phyloP scores from a whole-genome alignment of 2,329 filamentous ascomycete genomes.

The Aspergillus pseudoterreus region DNA sequence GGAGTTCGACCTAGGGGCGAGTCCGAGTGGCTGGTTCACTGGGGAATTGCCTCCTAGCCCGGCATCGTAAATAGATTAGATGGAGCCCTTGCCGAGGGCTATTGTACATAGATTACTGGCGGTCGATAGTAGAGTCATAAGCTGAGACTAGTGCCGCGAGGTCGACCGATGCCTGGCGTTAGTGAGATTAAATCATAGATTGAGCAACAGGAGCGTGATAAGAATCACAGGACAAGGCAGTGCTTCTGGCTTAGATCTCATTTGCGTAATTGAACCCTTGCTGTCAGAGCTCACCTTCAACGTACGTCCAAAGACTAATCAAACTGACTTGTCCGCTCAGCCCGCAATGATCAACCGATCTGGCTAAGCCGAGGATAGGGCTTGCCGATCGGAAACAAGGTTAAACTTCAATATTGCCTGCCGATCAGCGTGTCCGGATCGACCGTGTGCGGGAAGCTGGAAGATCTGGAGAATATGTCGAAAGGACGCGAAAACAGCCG shows the following conservation, averaged over 20 bases:
- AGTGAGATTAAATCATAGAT: too few species aligned
- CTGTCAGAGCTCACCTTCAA: too few species aligned
- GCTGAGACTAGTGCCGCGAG: too few species aligned
- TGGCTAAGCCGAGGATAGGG: not conserved
- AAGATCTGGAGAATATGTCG: not conserved
- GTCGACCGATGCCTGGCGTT: too few species aligned
- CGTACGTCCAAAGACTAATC: too few species aligned
- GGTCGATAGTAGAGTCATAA: too few species aligned
- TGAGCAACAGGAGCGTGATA: too few species aligned
- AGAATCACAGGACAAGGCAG: too few species aligned
- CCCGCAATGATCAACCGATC: too few species aligned
- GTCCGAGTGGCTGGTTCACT: slow-evolving; percentile 55
- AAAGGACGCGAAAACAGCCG: not conserved
- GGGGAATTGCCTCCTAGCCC: slow-evolving; percentile 61
- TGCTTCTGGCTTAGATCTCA: too few species aligned
- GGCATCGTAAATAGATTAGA: slow-evolving; percentile 32
- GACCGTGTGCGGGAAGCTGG: not conserved
- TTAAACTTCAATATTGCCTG: not conserved
- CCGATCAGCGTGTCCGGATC: not conserved
- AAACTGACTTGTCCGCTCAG: too few species aligned
- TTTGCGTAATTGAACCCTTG: too few species aligned
- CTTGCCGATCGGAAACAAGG: not conserved
- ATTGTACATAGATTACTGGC: not conserved
- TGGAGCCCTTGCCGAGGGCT: not conserved
- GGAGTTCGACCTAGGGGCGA: slow-evolving; percentile 60